phyloP scores from a whole-genome alignment of 805 yeast genomes.

The Blastobotrys terrestris region DNA sequence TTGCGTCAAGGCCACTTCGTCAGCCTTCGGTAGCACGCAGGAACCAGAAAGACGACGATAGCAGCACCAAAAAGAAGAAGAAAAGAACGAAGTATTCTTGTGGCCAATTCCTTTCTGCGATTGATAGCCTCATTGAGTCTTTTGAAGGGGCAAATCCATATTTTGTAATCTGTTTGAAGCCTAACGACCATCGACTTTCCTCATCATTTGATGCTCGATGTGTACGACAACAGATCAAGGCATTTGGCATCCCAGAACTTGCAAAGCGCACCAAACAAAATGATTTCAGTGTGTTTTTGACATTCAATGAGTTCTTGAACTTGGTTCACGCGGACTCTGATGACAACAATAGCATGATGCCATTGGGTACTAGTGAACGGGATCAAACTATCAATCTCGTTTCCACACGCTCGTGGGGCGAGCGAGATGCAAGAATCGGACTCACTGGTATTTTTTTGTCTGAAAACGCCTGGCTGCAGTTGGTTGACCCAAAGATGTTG shows the following conservation, averaged over 20 bases:
- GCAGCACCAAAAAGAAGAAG: constrained; percentile 8
- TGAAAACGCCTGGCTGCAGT: constrained; percentile 36
- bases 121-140: constrained; percentile 33
- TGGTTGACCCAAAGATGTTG: constrained; percentile 33
- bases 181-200: constrained; percentile 35
- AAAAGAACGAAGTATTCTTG: constrained; percentile 22
- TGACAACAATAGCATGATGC: constrained; percentile 6
- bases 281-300: constrained; percentile 35
- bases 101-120: constrained; percentile 31
- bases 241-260: constrained; percentile 37
- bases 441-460: constrained; percentile 37
- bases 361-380: constrained; percentile 23
- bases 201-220: constrained; percentile 38
- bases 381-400: constrained; percentile 29
- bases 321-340: constrained; percentile 23
- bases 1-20: constrained; percentile 36
- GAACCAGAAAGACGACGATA: constrained; percentile 4
- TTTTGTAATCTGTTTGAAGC: constrained; percentile 37
- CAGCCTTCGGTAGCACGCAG: constrained; percentile 32
- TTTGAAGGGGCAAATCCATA: constrained; percentile 36
- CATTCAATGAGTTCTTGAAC: constrained; percentile 33
- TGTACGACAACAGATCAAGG: constrained; percentile 37
- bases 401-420: constrained; percentile 29
- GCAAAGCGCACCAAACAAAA: constrained; percentile 34
- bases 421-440: constrained; percentile 34